Percentiles rank a stretch among this genome's conserved stretches.
Conservation (phyloP, 192 early-diverging fungal species). For the Coemansia brasiliensis region DNA sequence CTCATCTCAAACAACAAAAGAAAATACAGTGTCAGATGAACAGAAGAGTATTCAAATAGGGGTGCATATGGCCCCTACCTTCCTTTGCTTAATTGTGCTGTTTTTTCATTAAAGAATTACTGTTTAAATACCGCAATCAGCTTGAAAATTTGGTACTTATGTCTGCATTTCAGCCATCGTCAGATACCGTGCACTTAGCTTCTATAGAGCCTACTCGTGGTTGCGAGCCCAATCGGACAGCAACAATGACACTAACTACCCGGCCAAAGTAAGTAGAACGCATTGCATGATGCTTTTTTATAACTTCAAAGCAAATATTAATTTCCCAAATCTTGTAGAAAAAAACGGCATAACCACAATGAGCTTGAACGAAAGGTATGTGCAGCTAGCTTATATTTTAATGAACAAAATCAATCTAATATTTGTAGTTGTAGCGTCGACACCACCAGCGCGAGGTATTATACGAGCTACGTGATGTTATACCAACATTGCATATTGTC, state of each 20-base stretch:
- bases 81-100: neutral
- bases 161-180: slow-evolving; percentile 27
- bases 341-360: slow-evolving; percentile 55
- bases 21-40: no score
- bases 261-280: slow-evolving; percentile 34
- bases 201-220: slow-evolving; percentile 11
- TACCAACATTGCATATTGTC: slow-evolving; percentile 50
- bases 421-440: slow-evolving; percentile 35
- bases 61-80: neutral
- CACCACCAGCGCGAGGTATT: slow-evolving; percentile 55
- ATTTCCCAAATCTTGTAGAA: slow-evolving; percentile 23
- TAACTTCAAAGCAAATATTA: neutral
- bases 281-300: neutral
- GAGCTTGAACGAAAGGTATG: slow-evolving; percentile 57
- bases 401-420: neutral
- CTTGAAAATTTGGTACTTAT: slow-evolving; percentile 5
- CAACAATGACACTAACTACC: neutral
- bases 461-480: slow-evolving; percentile 55
- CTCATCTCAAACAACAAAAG: no score
- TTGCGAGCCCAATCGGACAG: neutral
- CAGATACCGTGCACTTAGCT: slow-evolving; percentile 17
- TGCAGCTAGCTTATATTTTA: neutral
- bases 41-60: slow-evolving; percentile 7
- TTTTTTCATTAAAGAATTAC: neutral
- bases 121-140: neutral